These are phyloP conservation scores for Aspergillus quadrilineatus DNA, from an alignment of 2,329 filamentous ascomycete genomes.

Conservation along the genomic window DNA sequence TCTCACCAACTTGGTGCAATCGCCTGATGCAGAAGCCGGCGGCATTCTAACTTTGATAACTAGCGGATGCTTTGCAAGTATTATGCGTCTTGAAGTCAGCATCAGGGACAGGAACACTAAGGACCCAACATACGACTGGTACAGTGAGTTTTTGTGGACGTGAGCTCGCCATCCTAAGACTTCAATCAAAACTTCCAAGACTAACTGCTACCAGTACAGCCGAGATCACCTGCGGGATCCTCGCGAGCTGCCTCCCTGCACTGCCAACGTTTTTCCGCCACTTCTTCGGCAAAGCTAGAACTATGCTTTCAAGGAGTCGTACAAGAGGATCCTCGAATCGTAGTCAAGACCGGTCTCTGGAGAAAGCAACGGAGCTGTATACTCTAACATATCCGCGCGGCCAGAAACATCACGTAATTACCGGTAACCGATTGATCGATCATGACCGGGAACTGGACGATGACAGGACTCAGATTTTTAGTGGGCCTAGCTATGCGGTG, in stretches of 20 bases:
- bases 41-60: background rate
- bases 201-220: constrained; percentile 17
- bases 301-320: constrained; percentile 3
- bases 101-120: constrained; percentile 16
- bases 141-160: constrained; percentile 29
- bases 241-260: constrained; percentile 25
- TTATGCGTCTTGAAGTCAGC: constrained; percentile 26
- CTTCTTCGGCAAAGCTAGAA: constrained; percentile 20
- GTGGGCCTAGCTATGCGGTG: constrained; percentile 13
- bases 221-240: constrained; percentile 27
- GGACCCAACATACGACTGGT: constrained; percentile 27
- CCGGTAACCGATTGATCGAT: constrained; percentile 2
- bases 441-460: constrained; percentile 11
- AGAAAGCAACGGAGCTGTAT: constrained; percentile 2
- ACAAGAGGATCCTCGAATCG: background rate
- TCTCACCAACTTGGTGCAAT: background rate
- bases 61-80: constrained; percentile 25
- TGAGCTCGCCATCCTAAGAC: constrained; percentile 10
- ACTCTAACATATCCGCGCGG: background rate
- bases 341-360: background rate
- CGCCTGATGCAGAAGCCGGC: background rate
- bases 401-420: background rate
- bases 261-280: constrained; percentile 25
- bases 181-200: background rate
- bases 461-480: constrained; percentile 10